Base-by-base conservation (phyloP, 805 yeast genomes). In the Wickerhamiella australiensis region DNA sequence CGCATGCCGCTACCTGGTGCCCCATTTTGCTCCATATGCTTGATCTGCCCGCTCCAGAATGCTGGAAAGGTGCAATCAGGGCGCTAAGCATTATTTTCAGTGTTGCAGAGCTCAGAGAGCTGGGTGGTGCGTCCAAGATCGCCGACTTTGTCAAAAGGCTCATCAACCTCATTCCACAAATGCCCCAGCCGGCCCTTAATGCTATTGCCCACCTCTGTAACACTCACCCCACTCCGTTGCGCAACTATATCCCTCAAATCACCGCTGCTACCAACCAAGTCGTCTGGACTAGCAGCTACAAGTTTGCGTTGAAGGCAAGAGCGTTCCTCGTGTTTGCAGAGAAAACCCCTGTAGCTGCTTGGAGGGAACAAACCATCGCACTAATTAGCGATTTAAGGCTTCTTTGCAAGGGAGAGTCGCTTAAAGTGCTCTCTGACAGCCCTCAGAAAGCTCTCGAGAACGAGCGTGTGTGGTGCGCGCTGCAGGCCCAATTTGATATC, bases 31-130 rank as follows among this genome's bases (percentile, higher is more conserved):
- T 68, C 40, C 71, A 69, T 51, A 55, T 64, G 20, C 58, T 70
- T 7, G 66, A 64, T 36, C 62, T 68, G 13, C 65, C 64, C n/a
- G 62, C 64, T 22, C 56, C 60, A 5, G 54, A 64, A 2, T 60
- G 63, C 50, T 61, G 68, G 55, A 52, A 46, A 23, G 59, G 61
- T 29, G 58, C 60, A 5, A 56, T 65, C 17, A 42, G 53, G 33
- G 59, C 66, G 3, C 53, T 65, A 13, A 25, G 53, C 2, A 46
- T 48, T 53, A 37, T 65, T 53, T 58, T 61, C 26, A 23, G 50
- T 12, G 46, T 47, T 8, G 80, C 87, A 1, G 71, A 90, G 38
- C 80, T 90, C 2, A 75, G 96, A 61, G 95, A 87, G 60, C 68
- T 82, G 7, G 72, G 86, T 50, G 38, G 41, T 13, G 84, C 94